phyloP scores from a whole-genome alignment of 352 stramenopile genomes.

The Globisporangium solare region DNA sequence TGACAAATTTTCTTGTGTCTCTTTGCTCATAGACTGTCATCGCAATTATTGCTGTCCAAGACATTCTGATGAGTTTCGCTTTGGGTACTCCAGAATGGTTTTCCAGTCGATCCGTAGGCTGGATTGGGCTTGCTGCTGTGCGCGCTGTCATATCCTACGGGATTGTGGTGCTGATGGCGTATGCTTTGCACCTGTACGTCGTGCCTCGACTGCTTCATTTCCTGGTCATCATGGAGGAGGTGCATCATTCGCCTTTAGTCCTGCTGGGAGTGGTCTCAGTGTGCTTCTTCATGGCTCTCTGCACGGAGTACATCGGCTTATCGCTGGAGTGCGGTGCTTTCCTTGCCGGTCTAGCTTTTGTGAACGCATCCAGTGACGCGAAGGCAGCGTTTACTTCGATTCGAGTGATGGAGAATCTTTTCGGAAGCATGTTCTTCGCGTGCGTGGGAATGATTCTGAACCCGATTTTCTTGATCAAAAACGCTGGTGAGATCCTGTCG shows the following conservation, averaged over 20 bases:
- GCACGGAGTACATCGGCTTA: constrained; percentile 76
- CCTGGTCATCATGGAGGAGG: constrained; percentile 71
- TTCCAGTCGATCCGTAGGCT: constrained; percentile 59
- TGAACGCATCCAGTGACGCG: constrained; percentile 56
- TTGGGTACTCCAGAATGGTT: constrained; percentile 85
- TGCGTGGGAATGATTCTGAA: constrained; percentile 87
- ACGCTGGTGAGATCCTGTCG: constrained; percentile 72
- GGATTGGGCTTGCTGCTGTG: constrained; percentile 65
- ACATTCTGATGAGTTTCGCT: constrained; percentile 85
- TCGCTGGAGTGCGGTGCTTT: constrained; percentile 84
- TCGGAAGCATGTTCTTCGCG: constrained; percentile 87
- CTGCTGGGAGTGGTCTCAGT: constrained; percentile 82
- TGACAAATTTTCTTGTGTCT: background rate
- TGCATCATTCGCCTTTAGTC: constrained; percentile 74
- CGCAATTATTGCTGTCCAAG: constrained; percentile 82
- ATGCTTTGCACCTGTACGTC: constrained; percentile 69
- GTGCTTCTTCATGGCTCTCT: constrained; percentile 81
- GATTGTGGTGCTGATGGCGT: constrained; percentile 58
- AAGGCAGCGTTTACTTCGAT: constrained; percentile 80
- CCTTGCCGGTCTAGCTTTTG: constrained; percentile 74
- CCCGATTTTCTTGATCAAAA: constrained; percentile 73
- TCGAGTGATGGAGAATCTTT: constrained; percentile 85
- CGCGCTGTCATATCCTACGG: constrained; percentile 69
- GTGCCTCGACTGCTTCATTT: constrained; percentile 69
- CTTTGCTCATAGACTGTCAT: constrained; percentile 54